Evolutionary conservation across 257 asterid species (phyloP).

Genomic region (Nicotiana benthamiana): DNA sequence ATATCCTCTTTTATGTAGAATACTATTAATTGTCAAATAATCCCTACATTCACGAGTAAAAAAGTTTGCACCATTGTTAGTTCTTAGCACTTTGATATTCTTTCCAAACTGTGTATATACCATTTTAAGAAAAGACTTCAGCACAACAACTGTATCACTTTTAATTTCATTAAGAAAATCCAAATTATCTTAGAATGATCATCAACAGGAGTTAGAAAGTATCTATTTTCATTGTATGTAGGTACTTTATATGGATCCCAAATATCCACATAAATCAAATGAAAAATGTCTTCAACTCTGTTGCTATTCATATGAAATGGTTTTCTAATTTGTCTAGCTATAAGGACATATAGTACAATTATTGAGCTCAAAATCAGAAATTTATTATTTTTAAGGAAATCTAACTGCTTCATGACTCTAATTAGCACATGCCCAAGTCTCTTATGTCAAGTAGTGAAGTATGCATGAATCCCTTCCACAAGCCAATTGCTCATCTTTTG

Average conservation of each 20-base stretch:
- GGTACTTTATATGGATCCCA: neutral
- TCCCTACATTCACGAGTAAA: neutral
- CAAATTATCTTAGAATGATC: neutral
- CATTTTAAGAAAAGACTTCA: neutral
- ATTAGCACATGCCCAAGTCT: neutral
- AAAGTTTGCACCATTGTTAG: neutral
- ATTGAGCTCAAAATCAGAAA: neutral
- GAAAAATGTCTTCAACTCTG: fast-evolving
- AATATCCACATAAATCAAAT: neutral
- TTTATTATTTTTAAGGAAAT: neutral
- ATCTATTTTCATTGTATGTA: neutral
- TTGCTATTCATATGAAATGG: neutral
- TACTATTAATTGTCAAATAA: neutral
- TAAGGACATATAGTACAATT: neutral
- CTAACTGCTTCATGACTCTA: neutral
- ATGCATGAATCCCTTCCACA: neutral
- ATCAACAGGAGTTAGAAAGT: neutral
- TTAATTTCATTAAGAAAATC: neutral
- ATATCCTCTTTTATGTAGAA: neutral
- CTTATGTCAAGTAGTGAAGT: neutral
- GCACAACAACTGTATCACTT: neutral
- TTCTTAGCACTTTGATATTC: neutral
- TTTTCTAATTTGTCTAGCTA: neutral
- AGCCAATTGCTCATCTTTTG: fast-evolving
- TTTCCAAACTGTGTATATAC: neutral